Evolutionary conservation across 2,329 filamentous ascomycete genomes (phyloP), one percentile per base, ranked within the genome.

Genomic region (Pestalotiopsis sp.): DNA sequence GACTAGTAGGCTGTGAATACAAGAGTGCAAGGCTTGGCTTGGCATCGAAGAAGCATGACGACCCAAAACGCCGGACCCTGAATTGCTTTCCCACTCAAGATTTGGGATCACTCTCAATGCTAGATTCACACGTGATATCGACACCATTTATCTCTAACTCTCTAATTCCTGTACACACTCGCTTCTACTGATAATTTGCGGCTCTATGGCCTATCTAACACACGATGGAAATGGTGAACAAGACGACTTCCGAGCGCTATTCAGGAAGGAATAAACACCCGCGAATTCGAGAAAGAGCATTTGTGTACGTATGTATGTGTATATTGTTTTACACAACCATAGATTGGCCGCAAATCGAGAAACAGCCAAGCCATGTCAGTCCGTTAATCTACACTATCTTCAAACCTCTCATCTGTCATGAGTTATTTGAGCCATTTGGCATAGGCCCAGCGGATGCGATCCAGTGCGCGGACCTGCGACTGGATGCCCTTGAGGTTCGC

Each of bases 401-500:
- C 6, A n/a, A 52, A 7, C 20, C 45, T 20, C 17, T n/a, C 45
- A 52, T 52, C 6, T 52, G 27, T 14, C 14, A 11, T 36, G 7
- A 36, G n/a, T 38, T 45, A 77, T 68, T 76, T 81, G 65, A 93
- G 77, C 92, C 92, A 98, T 77, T 91, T 91, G 2, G 89, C 89
- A 83, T 98, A 98, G 3, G 92, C 92, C 95, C 96, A 98, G 71
- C 93, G 87, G 73, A 98, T 94, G 69, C 96, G 87, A 74, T 95
- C 90, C 66, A 97, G 82, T 58, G 95, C 92, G 77, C 89, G 91
- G 69, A 91, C 86, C 83, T 98, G 95, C 73, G 90, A 87, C 74
- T 91, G 88, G 65, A 97, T 87, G 2, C 94, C 93, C 73, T 90
- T 91, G 72, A 95, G 90, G 76, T 97, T 94, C 23, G 93, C 90